Evolutionary conservation across 1,139 yeast genomes (phyloP), one percentile per base, ranked within the genome.

Genomic region (Saccharomyces uvarum): DNA sequence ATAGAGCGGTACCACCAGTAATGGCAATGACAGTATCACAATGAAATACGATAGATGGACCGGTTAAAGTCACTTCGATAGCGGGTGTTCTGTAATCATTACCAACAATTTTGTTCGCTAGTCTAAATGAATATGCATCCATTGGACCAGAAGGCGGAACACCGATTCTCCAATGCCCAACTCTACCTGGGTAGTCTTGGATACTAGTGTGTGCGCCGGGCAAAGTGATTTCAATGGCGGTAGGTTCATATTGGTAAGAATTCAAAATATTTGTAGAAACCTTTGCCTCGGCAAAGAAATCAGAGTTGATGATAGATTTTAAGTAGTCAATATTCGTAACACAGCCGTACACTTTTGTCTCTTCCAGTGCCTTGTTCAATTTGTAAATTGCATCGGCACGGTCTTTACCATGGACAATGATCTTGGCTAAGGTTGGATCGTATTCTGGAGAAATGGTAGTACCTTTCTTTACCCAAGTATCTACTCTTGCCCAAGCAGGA

Each of bases 141-240:
- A 93, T 93, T 59, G 98, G 97, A 50, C 99, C 99, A 42, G 97
- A 88, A 8, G 98, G 98, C 31, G 99, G 99, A 54, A 93, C 97
- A 70, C 99, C 99, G 63, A 86, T 77, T 67, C 85, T 80, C 98
- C 98, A 93, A 70, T 86, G 81, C 13, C 91, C 86, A 57, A 77
- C 77, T 76, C 98, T 84, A 56, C 98, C 98, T 13, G 98, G 98
- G 70, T 83, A 91, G 71, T 91, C 98, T 75, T 93, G 98, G 52
- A 91, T 93, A 2, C 97, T 87, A 44, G 98, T 90, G 72, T 88
- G 88, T 47, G 97, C 93, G 67, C 98, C 98, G 1, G 98, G 97
- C 50, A 81, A 74, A 48, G 86, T 70, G 48, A 93, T 79, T 71
- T 91, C 98, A 70, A 90, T 78, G 2, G 97, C 97, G 57, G 80